Evolutionary conservation across 169 alveolate genomes (phyloP).

Genomic region (Eimeria necatrix): DNA sequence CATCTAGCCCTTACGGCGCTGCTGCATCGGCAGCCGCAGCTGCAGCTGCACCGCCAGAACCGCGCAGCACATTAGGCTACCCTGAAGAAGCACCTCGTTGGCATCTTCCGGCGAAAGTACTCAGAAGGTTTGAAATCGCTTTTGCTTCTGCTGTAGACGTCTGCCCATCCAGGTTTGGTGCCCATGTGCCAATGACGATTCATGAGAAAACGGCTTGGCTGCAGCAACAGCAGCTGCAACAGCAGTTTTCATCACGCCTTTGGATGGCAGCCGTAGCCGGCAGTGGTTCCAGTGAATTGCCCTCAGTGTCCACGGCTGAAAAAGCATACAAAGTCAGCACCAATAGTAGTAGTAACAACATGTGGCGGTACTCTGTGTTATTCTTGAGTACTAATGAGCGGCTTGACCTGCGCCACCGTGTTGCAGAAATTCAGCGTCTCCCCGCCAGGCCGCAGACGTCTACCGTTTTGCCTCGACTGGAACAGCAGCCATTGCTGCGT

Average conservation of each 20-base stretch:
- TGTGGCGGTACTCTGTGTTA: conserved; percentile 67
- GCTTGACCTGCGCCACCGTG: conserved; percentile 62
- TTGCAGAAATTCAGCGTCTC: conserved; percentile 66
- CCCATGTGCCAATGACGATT: conserved; percentile 41
- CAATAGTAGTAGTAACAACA: neutral
- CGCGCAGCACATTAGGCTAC: conserved; percentile 24
- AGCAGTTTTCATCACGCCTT: conserved; percentile 28
- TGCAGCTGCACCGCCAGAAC: conserved; percentile 78
- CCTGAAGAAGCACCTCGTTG: conserved; percentile 51
- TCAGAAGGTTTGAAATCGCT: conserved; percentile 26
- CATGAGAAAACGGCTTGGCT: conserved; percentile 69
- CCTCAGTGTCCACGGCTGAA: neutral
- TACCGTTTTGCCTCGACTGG: conserved; percentile 49
- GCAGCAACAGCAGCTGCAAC: conserved; percentile 63
- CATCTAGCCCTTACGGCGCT: conserved; percentile 8
- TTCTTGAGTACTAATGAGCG: conserved; percentile 58
- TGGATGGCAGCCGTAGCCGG: conserved; percentile 28
- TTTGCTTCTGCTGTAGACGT: conserved; percentile 52
- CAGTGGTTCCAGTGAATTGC: neutral
- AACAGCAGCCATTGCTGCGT: conserved; percentile 34
- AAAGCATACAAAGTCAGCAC: neutral
- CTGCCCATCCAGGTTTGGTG: conserved; percentile 59
- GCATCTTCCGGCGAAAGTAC: conserved; percentile 17
- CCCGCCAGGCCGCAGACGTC: conserved; percentile 70
- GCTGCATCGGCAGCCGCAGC: conserved; percentile 61